Conservation (phyloP, 495 filamentous ascomycete species). For the Cudoniella acicularis region DNA sequence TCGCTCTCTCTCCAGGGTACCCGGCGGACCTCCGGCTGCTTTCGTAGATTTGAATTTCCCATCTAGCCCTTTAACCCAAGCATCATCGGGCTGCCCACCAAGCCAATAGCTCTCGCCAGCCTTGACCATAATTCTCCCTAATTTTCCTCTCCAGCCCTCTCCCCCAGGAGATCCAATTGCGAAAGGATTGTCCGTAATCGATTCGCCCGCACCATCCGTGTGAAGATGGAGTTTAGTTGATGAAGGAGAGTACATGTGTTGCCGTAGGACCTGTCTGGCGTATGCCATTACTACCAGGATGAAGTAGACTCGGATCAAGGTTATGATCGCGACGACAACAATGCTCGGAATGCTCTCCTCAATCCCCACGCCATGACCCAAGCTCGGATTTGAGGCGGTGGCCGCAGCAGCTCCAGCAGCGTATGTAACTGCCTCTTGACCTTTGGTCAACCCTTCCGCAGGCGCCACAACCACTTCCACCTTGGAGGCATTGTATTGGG, state of each 20-base stretch:
- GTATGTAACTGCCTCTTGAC: conserved; percentile 50
- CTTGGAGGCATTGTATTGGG: conserved; percentile 56
- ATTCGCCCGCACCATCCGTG: conserved; percentile 38
- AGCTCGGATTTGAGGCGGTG: conserved; percentile 9
- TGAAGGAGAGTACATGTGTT: conserved; percentile 47
- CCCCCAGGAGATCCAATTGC: conserved; percentile 61
- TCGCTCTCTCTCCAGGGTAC: conserved; percentile 61
- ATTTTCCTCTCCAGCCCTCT: conserved; percentile 69
- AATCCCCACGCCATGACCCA: conserved; percentile 42
- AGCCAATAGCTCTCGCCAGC: conserved; percentile 75
- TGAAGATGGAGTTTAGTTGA: conserved; percentile 42
- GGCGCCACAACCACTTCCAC: conserved; percentile 47
- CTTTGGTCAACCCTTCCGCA: conserved; percentile 35
- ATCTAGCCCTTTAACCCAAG: conserved; percentile 57
- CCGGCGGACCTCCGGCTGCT: conserved; percentile 34
- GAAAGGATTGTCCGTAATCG: conserved; percentile 67
- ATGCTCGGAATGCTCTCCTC: conserved; percentile 74
- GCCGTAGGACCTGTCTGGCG: conserved; percentile 66
- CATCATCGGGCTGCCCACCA: conserved; percentile 45
- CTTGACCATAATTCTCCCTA: conserved; percentile 69
- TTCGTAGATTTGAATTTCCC: conserved; percentile 49
- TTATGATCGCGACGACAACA: conserved; percentile 65
- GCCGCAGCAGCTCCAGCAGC: conserved; percentile 26
- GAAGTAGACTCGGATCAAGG: conserved; percentile 71
- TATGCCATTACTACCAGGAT: conserved; percentile 75